Base-by-base conservation (phyloP, 805 yeast genomes). In the Spathaspora arborariae region DNA sequence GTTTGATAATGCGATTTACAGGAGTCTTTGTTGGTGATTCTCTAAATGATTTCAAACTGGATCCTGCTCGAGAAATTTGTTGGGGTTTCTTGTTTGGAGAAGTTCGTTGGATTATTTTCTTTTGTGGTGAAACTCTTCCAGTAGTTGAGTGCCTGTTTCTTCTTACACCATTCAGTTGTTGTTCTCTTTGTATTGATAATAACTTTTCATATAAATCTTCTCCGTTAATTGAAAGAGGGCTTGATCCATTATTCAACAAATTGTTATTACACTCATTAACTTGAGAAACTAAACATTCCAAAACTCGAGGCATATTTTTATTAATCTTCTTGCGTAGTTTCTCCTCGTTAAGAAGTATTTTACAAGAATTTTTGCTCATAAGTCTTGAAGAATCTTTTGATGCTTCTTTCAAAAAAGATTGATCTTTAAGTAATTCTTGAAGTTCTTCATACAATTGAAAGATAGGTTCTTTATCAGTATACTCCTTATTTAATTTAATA, bases 381-480 rank as follows among this genome's bases (percentile, higher is more conserved):
- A 91, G 72, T 51, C 98, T 75, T 0, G 92, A 81, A 0, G 97
- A 82, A 60, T 92, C 94, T 56, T 81, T 84, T 1, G 85, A 77
- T 3, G 94, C 81, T 50, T 81, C 85, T 33, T 76, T 84, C 34
- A 94, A 73, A 41, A 78, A 78, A 1, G 61, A 52, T 50, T 85
- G 85, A 52, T 88, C 95, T 11, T 70, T 64, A 36, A 81, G 62
- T 20, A 90, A 63, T 2, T 72, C 75, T 39, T 78, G 69, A 51
- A 87, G 75, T 39, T 76, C 78, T 4, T 76, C 72, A 24, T 85
- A 78, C n/a, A 78, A 62, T 10, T 70, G 65, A 37, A 89, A 63
- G 5, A 88, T 68, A 0, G 84, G 82, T 51, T 75, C 75, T 49
- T 81, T 74, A 3, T 72, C 61, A 19, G 72, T 73, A 39, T 74